Conservation (phyloP, 352 stramenopile species). For the Phytophthora syringae region DNA sequence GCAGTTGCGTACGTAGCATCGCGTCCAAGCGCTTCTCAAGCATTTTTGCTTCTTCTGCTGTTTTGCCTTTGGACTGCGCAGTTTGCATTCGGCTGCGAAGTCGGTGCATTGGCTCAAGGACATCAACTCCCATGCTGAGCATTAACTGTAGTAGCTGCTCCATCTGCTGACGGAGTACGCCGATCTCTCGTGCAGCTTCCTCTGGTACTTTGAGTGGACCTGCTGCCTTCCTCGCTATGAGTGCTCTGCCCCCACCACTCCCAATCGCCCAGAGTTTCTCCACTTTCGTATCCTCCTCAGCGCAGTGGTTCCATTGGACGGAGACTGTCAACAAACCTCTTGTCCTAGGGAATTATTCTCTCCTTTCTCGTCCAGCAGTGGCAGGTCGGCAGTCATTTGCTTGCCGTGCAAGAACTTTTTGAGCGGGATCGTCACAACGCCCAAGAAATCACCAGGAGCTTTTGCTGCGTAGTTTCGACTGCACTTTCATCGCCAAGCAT, state of each 20-base stretch:
- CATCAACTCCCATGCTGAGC: constrained; percentile 30
- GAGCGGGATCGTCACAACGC: constrained; percentile 45
- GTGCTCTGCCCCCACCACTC: constrained; percentile 23
- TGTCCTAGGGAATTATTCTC: constrained; percentile 32
- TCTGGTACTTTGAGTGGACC: constrained; percentile 32
- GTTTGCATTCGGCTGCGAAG: constrained; percentile 51
- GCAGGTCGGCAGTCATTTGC: constrained; percentile 48
- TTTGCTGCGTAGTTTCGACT: neutral
- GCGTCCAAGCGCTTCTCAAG: constrained; percentile 61
- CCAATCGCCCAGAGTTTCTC: constrained; percentile 32
- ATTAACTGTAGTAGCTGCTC: constrained; percentile 31
- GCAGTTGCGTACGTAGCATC: constrained; percentile 25
- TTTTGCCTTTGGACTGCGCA: constrained; percentile 51
- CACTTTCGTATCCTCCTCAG: constrained; percentile 15
- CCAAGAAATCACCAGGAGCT: constrained; percentile 50
- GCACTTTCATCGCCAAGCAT: neutral
- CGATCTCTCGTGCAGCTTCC: constrained; percentile 25
- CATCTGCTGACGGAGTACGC: constrained; percentile 21
- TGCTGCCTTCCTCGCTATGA: constrained; percentile 26
- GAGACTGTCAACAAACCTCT: constrained; percentile 55
- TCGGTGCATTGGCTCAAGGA: constrained; percentile 59
- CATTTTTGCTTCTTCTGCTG: constrained; percentile 79
- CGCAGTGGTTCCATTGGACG: constrained; percentile 65
- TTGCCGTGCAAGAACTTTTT: constrained; percentile 52
- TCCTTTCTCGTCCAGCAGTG: constrained; percentile 33